Base-by-base conservation (phyloP, 2,329 filamentous ascomycete genomes). In the Diaporthe ampelina region DNA sequence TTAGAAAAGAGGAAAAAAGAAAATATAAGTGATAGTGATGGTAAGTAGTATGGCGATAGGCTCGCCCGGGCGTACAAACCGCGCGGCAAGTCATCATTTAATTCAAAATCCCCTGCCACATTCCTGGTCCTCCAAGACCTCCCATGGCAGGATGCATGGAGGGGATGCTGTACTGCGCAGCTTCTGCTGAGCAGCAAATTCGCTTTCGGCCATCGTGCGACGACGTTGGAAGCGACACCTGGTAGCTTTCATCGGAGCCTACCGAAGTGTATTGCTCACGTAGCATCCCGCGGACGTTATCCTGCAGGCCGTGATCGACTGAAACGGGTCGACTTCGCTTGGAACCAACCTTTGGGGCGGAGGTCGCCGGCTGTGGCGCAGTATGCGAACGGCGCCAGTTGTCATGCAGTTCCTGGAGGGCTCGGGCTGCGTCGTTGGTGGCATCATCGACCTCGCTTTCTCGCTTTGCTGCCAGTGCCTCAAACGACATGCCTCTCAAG, bases 91-190 rank as follows among this genome's bases (percentile, higher is more conserved):
- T 11, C 37, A 61, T 83, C 84, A 90, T 80, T 89, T 88, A 90
- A 80, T 89, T 88, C 77, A 93, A 84, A 76, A 93, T 90, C 72
- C 88, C 90, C 74, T 89, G 86, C 91, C 92, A 93, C 90, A 93
- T 92, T 70, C 91, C 91, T 52, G 90, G 89, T 48, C 89, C 90
- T 57, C 86, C 86, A 43, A 87, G 82, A 61, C 83, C 88, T 74
- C 86, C 87, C 73, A 88, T 84, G 56, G 85, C 85, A 59, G 87
- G 84, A 77, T 90, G 88, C 57, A 88, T 81, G 29, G 84, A 81
- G 57, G 86, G 82, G 75, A 87, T 84, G 76, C 84, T 83, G 79
- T 88, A 88, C 54, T 84, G 82, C 26, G 85, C 84, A 72, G 87
- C 89, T 81, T 93, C 91, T 19, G 89, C 85, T 58, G 91, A 89